Evolutionary conservation across 1,284 basidiomycete species (phyloP).

Genomic region (Erythrobasidium hasegawianum): DNA sequence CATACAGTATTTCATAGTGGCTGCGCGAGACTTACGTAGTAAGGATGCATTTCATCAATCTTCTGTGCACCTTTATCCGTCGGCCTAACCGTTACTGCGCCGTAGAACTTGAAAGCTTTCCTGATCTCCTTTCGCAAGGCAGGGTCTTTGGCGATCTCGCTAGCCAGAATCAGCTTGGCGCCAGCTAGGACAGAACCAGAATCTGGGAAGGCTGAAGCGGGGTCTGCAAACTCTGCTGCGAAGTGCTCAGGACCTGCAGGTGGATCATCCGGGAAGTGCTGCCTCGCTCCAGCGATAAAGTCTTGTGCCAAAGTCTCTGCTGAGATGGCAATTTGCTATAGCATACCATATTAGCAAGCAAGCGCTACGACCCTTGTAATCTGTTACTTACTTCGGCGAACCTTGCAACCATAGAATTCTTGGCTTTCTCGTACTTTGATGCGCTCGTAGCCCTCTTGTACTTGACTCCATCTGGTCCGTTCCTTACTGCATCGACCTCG

Average conservation of each 20-base stretch:
- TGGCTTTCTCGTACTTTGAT: conserved; percentile 78
- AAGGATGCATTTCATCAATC: conserved; percentile 84
- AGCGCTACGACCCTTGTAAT: too few species aligned
- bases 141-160: conserved; percentile 91
- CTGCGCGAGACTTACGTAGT: conserved; percentile 63
- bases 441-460: conserved; percentile 80
- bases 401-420: conserved; percentile 69
- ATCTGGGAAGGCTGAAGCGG: conserved; percentile 5
- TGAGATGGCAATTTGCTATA: conserved; percentile 53
- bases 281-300: conserved; percentile 60
- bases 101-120: conserved; percentile 69
- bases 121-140: conserved; percentile 77
- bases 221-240: conserved; percentile 49
- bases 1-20: too few species aligned
- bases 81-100: conserved; percentile 74
- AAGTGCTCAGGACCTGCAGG: conserved; percentile 43
- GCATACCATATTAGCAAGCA: not conserved
- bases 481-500: conserved; percentile 24
- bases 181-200: conserved; percentile 62
- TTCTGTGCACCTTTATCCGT: conserved; percentile 85
- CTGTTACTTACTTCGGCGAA: conserved; percentile 65
- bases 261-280: conserved; percentile 62
- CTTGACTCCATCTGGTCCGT: conserved; percentile 53
- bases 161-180: conserved; percentile 79
- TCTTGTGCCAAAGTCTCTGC: conserved; percentile 76